These are phyloP conservation scores for Alternaria conjuncta DNA, from an alignment of 2,329 filamentous ascomycete genomes.

Conservation along the genomic window DNA sequence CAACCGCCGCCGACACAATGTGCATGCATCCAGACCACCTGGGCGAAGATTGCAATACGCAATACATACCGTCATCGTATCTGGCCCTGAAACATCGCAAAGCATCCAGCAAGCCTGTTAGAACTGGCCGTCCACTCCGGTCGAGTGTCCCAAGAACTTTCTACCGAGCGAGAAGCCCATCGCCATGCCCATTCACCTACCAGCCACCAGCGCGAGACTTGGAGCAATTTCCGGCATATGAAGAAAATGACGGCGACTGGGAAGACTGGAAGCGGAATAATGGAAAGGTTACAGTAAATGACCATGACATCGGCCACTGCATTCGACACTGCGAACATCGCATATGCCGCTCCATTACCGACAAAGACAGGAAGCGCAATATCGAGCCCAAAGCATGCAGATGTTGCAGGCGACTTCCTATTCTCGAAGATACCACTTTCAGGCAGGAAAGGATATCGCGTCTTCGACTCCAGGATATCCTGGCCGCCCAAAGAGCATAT, in stretches of 20 bases:
- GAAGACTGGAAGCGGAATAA: background rate
- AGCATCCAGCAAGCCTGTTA: background rate
- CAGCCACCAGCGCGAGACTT: background rate
- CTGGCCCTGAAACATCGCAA: background rate
- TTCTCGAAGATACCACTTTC: background rate
- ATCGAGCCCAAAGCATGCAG: background rate
- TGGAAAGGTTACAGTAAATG: background rate
- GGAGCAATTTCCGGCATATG: background rate
- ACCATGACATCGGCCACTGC: background rate
- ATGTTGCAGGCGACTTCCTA: background rate
- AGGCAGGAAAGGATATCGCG: background rate
- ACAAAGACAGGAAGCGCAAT: background rate
- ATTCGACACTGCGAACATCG: background rate
- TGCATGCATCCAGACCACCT: background rate
- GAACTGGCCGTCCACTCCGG: background rate
- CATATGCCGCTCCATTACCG: background rate
- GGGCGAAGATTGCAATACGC: background rate
- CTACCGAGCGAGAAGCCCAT: background rate
- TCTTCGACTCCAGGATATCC: background rate
- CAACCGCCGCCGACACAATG: background rate
- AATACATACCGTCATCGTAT: background rate
- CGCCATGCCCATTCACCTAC: background rate
- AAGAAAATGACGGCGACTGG: background rate
- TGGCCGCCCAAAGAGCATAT: background rate
- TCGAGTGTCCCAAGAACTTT: background rate